These are phyloP conservation scores for Ambrosia trifida DNA, from an alignment of 129 eudicot genomes.

Conservation along the genomic window DNA sequence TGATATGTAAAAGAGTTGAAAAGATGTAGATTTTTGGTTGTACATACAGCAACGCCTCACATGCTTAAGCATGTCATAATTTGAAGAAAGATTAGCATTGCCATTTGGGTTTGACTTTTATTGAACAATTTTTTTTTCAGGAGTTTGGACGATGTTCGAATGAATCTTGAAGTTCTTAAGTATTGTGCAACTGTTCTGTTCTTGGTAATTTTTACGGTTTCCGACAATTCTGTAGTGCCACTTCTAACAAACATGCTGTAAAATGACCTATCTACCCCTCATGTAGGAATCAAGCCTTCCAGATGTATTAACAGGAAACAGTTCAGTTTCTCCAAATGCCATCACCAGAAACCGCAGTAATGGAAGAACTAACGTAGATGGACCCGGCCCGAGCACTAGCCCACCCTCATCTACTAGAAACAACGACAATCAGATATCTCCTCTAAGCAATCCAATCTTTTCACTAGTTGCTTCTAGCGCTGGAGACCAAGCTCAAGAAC, in stretches of 20 bases:
- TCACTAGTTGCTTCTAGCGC: conserved; percentile 35
- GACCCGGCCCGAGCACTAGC: conserved; percentile 33
- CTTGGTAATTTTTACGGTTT: conserved; percentile 56
- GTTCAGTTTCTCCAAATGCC: conserved; percentile 79
- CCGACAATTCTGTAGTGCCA: not conserved
- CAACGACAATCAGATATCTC: conserved; percentile 25
- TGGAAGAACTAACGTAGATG: conserved; percentile 39
- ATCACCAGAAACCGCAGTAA: conserved; percentile 66
- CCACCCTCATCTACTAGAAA: conserved; percentile 46
- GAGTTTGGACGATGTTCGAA: conserved; percentile 96
- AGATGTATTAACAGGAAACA: conserved; percentile 61
- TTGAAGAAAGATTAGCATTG: not conserved
- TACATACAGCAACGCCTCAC: too few species aligned
- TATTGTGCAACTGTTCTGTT: conserved; percentile 93
- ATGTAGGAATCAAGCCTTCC: conserved; percentile 96
- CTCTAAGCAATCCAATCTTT: conserved; percentile 35
- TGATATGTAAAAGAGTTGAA: too few species aligned
- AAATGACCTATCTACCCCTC: conserved; percentile 9
- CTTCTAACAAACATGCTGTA: not conserved
- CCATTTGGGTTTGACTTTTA: conserved; percentile 4
- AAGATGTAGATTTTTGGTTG: too few species aligned
- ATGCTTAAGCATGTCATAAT: not conserved
- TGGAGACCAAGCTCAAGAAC: conserved; percentile 30
- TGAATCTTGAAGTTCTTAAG: conserved; percentile 99
- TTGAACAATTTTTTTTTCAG: conserved; percentile 44